Percentiles rank a stretch among this genome's conserved stretches.
phyloP scores from a whole-genome alignment of 192 early-diverging fungal genomes.

The Coemansia sp. region DNA sequence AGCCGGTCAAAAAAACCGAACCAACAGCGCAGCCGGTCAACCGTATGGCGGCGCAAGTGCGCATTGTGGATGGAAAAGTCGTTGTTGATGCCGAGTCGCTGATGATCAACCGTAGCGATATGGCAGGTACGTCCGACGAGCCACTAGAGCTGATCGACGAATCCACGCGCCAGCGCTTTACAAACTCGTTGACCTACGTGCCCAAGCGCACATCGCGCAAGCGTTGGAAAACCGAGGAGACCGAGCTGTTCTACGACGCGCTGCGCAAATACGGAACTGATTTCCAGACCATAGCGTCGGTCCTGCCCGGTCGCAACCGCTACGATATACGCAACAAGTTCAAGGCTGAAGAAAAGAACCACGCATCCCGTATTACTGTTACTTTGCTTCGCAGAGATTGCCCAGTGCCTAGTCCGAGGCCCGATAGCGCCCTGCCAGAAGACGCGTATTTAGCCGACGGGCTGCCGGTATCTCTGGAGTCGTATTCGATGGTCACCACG shows the following conservation, averaged over 20 bases:
- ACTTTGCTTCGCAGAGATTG: slow-evolving; percentile 32
- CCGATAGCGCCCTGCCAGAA: background rate
- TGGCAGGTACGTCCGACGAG: slow-evolving; percentile 27
- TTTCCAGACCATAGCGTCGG: slow-evolving; percentile 50
- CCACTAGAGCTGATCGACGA: slow-evolving; percentile 53
- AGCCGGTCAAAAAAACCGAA: background rate
- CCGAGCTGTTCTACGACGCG: slow-evolving; percentile 38
- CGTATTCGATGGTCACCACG: slow-evolving; percentile 23
- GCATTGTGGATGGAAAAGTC: slow-evolving; percentile 50
- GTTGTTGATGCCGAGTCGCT: slow-evolving; percentile 49
- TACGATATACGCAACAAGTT: slow-evolving; percentile 56
- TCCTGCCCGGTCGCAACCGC: slow-evolving; percentile 37
- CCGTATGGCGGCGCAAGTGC: slow-evolving; percentile 45
- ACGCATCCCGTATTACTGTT: slow-evolving; percentile 29
- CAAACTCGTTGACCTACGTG: slow-evolving; percentile 51
- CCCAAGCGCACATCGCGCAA: slow-evolving; percentile 30
- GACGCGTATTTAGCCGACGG: slow-evolving; percentile 3
- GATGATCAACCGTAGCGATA: slow-evolving; percentile 43
- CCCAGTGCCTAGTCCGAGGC: background rate
- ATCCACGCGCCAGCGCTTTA: slow-evolving; percentile 30
- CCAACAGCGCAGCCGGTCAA: slow-evolving; percentile 13
- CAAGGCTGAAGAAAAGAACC: slow-evolving; percentile 39
- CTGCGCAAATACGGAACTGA: slow-evolving; percentile 49
- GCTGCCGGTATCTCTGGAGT: slow-evolving; percentile 14
- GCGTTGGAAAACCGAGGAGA: slow-evolving; percentile 47